Evolutionary conservation across 441 rosid species (phyloP).

Genomic region (Theobroma grandiflorum): DNA sequence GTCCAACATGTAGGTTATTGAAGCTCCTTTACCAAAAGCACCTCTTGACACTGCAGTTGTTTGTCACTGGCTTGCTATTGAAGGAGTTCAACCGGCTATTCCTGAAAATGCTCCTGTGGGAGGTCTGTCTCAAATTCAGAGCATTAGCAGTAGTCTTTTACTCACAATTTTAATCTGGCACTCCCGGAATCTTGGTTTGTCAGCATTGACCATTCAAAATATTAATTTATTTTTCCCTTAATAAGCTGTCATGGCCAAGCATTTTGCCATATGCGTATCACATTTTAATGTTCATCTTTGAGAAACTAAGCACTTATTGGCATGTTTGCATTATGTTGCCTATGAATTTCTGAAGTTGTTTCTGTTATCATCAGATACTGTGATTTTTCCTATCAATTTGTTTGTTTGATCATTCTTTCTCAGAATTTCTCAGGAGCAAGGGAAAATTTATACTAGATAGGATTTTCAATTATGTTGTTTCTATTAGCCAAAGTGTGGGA

Average conservation of each 20-base stretch:
- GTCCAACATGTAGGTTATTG: constrained; percentile 69
- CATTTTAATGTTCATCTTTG: not conserved
- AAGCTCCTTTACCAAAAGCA: constrained; percentile 96
- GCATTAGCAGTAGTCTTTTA: not conserved
- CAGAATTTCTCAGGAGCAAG: constrained; percentile 10
- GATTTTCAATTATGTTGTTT: not conserved
- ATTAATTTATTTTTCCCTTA: not conserved
- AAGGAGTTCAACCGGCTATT: constrained; percentile 93
- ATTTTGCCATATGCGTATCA: not conserved
- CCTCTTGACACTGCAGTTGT: constrained; percentile 82
- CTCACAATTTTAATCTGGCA: not conserved
- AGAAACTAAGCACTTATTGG: not conserved
- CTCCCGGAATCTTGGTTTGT: constrained; percentile 6
- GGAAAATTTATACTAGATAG: not conserved
- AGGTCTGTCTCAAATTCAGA: constrained; percentile 56
- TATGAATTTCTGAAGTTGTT: not conserved
- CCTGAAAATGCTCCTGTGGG: constrained; percentile 92
- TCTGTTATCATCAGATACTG: not conserved
- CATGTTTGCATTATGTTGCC: not conserved
- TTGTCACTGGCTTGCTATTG: constrained; percentile 99
- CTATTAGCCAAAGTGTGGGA: constrained; percentile 8
- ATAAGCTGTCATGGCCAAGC: not conserved
- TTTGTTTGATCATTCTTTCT: constrained; percentile 3
- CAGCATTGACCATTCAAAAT: constrained; percentile 2
- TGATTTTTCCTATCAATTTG: not conserved